A percentile compares a stretch with the other conserved stretches of the same genome.
phyloP scores from a whole-genome alignment of 2,329 filamentous ascomycete genomes.

The Elsinoe fawcettii region DNA sequence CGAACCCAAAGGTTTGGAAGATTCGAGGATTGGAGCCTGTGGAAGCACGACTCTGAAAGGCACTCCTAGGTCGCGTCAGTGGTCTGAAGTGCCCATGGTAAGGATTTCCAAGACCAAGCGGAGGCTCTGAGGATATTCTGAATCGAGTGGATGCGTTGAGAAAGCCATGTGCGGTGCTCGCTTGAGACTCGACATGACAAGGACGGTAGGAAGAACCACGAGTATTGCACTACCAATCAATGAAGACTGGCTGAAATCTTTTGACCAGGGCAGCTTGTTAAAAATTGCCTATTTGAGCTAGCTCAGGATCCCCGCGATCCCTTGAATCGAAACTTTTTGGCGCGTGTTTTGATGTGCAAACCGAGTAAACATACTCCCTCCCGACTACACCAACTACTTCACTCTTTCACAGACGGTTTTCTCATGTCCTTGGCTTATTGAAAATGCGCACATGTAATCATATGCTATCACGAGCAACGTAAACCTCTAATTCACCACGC shows the following conservation, averaged over 20 bases:
- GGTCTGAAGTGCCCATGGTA: too few relatives aligned
- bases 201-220: too few relatives aligned
- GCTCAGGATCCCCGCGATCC: not conserved
- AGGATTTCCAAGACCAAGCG: too few relatives aligned
- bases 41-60: too few relatives aligned
- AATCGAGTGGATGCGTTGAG: too few relatives aligned
- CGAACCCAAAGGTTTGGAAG: too few relatives aligned
- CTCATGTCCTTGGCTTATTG: not conserved
- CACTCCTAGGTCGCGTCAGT: too few relatives aligned
- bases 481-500: not conserved
- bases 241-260: not conserved
- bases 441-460: not conserved
- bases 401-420: not conserved
- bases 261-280: not conserved
- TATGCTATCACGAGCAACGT: conserved; percentile 3
- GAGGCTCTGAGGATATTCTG: too few relatives aligned
- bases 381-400: not conserved
- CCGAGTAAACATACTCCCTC: not conserved
- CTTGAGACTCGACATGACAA: too few relatives aligned
- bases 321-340: conserved; percentile 5
- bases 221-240: not conserved
- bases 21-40: too few relatives aligned
- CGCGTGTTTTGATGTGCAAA: not conserved
- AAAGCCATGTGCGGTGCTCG: too few relatives aligned
- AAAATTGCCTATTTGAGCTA: not conserved